Conservation (phyloP, 2,329 filamentous ascomycete species). For the Fusarium sp. region DNA sequence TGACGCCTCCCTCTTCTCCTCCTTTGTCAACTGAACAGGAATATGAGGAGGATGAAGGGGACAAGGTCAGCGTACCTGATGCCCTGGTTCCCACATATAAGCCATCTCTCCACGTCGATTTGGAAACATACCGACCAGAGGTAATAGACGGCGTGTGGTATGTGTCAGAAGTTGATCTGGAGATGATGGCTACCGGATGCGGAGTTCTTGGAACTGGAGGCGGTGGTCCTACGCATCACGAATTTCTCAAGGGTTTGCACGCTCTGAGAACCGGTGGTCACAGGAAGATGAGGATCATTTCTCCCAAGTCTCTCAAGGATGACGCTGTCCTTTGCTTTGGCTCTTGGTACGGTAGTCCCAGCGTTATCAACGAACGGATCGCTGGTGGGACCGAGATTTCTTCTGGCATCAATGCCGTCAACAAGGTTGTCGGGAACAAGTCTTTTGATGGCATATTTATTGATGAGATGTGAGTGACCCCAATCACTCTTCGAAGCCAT, state of each 20-base stretch:
- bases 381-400: constrained; percentile 53
- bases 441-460: constrained; percentile 50
- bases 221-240: constrained; percentile 53
- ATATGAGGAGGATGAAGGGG: constrained; percentile 37
- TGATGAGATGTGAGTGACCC: constrained; percentile 52
- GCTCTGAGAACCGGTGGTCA: constrained; percentile 49
- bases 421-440: constrained; percentile 48
- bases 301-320: constrained; percentile 52
- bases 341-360: constrained; percentile 59
- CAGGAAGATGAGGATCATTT: constrained; percentile 56
- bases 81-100: constrained; percentile 47
- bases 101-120: constrained; percentile 47
- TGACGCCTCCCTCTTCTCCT: constrained; percentile 40
- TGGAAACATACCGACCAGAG: constrained; percentile 47
- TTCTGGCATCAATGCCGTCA: constrained; percentile 51
- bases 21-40: constrained; percentile 12
- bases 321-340: constrained; percentile 56
- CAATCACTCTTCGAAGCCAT: rapidly evolving
- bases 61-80: constrained; percentile 46
- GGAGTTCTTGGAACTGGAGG: constrained; percentile 54
- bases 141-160: constrained; percentile 50
- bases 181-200: constrained; percentile 52
- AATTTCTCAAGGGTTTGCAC: constrained; percentile 58
- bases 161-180: constrained; percentile 52
- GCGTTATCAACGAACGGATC: constrained; percentile 54